Evolutionary conservation across 2,329 filamentous ascomycete genomes (phyloP).

Genomic region (Talaromyces piceae): DNA sequence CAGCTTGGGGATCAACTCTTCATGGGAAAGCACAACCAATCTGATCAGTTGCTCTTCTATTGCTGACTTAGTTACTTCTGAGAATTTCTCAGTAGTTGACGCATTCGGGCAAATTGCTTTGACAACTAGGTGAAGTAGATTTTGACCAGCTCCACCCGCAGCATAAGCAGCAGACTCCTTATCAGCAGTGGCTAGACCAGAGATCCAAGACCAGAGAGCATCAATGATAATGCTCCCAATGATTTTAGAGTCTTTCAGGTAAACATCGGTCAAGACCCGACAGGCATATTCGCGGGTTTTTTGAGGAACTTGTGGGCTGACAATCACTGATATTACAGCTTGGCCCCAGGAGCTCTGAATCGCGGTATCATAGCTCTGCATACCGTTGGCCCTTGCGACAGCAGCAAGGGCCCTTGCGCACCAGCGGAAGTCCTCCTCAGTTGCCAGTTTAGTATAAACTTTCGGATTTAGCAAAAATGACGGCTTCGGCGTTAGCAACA

Average conservation of each 20-base stretch:
- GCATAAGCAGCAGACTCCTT: conserved; percentile 67
- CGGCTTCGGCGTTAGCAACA: conserved; percentile 68
- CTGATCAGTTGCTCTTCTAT: conserved; percentile 66
- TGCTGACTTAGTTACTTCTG: conserved; percentile 39
- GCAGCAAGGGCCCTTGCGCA: conserved; percentile 62
- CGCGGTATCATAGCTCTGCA: conserved; percentile 38
- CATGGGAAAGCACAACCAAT: conserved; percentile 69
- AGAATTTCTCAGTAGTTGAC: conserved; percentile 18
- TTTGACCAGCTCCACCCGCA: conserved; percentile 56
- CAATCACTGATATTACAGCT: conserved; percentile 71
- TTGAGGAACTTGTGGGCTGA: conserved; percentile 54
- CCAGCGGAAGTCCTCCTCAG: conserved; percentile 73
- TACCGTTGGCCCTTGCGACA: conserved; percentile 49
- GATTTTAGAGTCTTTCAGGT: conserved; percentile 50
- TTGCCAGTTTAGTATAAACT: conserved; percentile 71
- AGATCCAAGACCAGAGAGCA: conserved; percentile 75
- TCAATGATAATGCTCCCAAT: conserved; percentile 59
- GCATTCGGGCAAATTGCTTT: conserved; percentile 34
- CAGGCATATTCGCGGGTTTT: conserved; percentile 58
- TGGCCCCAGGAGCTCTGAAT: conserved; percentile 72
- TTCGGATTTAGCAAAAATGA: conserved; percentile 81
- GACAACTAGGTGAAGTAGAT: conserved; percentile 52
- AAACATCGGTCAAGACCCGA: conserved; percentile 56
- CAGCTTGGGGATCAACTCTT: conserved; percentile 66
- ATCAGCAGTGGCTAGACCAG: conserved; percentile 58